Evolutionary conservation across 257 asterid species (phyloP).

Genomic region (Solanum medicagineum): DNA sequence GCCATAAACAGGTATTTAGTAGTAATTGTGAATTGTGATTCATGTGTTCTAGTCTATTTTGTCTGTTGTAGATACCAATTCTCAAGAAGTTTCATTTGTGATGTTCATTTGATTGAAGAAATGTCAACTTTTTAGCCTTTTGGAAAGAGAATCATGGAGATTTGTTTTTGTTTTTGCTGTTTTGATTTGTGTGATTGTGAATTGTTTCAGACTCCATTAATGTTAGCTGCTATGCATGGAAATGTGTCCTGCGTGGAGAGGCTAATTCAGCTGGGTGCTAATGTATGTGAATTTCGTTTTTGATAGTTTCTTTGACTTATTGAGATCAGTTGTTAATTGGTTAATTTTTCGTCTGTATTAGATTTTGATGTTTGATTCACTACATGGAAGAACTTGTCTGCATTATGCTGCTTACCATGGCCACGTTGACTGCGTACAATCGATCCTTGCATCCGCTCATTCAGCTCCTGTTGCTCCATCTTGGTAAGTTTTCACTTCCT

Average conservation of each 20-base stretch:
- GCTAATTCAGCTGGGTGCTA: conserved; percentile 70
- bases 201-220: conserved; percentile 63
- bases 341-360: conserved; percentile 9
- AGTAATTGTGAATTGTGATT: background rate
- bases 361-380: conserved; percentile 68
- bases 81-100: background rate
- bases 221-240: conserved; percentile 84
- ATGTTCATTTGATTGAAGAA: background rate
- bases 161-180: background rate
- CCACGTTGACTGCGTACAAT: conserved; percentile 57
- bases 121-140: background rate
- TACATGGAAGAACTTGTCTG: conserved; percentile 59
- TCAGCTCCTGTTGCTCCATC: conserved; percentile 54
- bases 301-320: background rate
- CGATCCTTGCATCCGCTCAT: conserved; percentile 59
- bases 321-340: background rate
- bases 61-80: background rate
- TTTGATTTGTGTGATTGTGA: conserved; percentile 4
- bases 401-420: conserved; percentile 88
- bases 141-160: background rate
- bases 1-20: conserved; percentile 64
- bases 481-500: conserved; percentile 35
- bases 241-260: conserved; percentile 50
- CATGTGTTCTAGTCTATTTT: background rate
- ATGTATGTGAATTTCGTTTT: conserved; percentile 26